Conservation (phyloP, 345 rosid genomes). For the Hevea brasiliensis region DNA sequence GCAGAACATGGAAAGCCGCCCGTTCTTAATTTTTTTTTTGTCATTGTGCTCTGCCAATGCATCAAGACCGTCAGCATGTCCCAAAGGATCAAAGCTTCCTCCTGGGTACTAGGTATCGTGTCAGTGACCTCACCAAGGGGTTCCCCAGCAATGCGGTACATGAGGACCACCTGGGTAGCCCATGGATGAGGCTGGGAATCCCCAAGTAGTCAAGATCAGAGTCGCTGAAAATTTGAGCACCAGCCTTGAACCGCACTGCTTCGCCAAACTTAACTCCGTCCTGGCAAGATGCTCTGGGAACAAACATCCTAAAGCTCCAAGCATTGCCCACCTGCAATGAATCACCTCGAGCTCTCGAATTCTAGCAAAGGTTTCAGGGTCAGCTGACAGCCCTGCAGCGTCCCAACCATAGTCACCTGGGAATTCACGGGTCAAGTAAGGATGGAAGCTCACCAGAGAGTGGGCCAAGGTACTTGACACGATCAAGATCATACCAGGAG, state of each 20-base stretch:
- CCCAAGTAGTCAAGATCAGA: conserved; percentile 48
- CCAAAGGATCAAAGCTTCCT: conserved; percentile 54
- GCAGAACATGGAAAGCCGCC: conserved; percentile 49
- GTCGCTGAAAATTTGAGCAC: conserved; percentile 45
- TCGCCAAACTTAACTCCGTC: conserved; percentile 53
- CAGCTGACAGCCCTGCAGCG: conserved; percentile 53
- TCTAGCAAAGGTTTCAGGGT: conserved; percentile 56
- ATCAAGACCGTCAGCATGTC: conserved; percentile 49
- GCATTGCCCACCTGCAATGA: conserved; percentile 54
- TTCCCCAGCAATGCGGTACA: conserved; percentile 54
- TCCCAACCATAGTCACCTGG: conserved; percentile 69
- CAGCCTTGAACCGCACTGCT: conserved; percentile 55
- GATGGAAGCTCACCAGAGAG: conserved; percentile 42
- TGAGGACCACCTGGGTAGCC: conserved; percentile 45
- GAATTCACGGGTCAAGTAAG: too few species aligned
- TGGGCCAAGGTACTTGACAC: conserved; percentile 51
- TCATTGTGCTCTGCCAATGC: conserved; percentile 50
- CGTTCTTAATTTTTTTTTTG: conserved; percentile 49
- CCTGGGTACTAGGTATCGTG: conserved; percentile 47
- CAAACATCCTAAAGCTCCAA: conserved; percentile 46
- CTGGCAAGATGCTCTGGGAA: conserved; percentile 49
- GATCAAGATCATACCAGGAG: conserved; percentile 50
- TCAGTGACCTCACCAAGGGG: conserved; percentile 49
- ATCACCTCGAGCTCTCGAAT: conserved; percentile 52
- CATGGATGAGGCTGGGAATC: conserved; percentile 48